Evolutionary conservation across 2,329 filamentous ascomycete genomes (phyloP).

Genomic region (Verticillium dahliae): DNA sequence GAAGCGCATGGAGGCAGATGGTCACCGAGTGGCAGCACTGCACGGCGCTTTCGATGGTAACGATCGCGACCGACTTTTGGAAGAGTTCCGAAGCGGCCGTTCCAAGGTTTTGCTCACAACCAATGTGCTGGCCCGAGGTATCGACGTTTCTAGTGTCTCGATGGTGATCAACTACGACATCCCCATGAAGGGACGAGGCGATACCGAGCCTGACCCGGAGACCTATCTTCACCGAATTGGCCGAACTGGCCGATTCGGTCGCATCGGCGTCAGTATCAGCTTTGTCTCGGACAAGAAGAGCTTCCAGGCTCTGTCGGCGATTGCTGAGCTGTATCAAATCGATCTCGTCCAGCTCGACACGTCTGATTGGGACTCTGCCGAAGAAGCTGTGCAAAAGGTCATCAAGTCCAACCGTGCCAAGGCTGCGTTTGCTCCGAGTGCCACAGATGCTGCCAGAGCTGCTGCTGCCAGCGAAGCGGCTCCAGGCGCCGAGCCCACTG

Average conservation of each 20-base stretch:
- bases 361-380: slow-evolving; percentile 85
- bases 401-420: slow-evolving; percentile 65
- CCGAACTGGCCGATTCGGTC: slow-evolving; percentile 91
- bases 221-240: slow-evolving; percentile 98
- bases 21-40: slow-evolving; percentile 84
- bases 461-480: background rate
- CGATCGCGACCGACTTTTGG: slow-evolving; percentile 77
- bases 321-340: slow-evolving; percentile 73
- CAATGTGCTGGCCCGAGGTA: slow-evolving; percentile 92
- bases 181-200: slow-evolving; percentile 67
- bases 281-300: slow-evolving; percentile 85
- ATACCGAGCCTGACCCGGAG: slow-evolving; percentile 81
- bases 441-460: slow-evolving; percentile 22
- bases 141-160: slow-evolving; percentile 84
- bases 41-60: slow-evolving; percentile 81
- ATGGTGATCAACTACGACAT: slow-evolving; percentile 99
- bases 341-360: slow-evolving; percentile 76
- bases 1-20: slow-evolving; percentile 76
- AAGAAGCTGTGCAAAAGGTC: slow-evolving; percentile 72
- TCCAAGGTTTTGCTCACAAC: slow-evolving; percentile 97
- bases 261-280: slow-evolving; percentile 90
- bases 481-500: background rate
- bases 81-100: slow-evolving; percentile 76
- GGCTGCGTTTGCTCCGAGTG: slow-evolving; percentile 43
- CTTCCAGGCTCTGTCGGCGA: slow-evolving; percentile 72